Percentiles rank a stretch among this genome's conserved stretches.
phyloP scores from a whole-genome alignment of 2,329 filamentous ascomycete genomes.

The Aspergillus uvarum region DNA sequence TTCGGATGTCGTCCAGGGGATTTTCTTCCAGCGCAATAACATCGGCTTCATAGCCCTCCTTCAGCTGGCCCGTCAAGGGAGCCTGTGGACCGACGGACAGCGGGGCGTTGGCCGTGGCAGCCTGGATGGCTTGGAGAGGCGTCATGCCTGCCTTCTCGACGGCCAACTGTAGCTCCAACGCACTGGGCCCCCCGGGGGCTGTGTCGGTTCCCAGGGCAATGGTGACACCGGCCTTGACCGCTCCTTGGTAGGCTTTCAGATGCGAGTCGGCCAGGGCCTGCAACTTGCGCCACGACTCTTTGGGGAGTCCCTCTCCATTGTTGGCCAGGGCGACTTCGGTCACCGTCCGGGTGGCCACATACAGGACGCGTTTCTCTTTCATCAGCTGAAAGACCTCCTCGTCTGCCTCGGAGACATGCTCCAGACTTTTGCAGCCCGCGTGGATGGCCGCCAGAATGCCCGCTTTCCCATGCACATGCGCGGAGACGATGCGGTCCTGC shows the following conservation, averaged over 20 bases:
- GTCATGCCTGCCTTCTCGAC: slow-evolving; percentile 6
- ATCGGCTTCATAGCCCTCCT: slow-evolving; percentile 3
- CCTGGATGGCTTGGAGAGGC: not conserved
- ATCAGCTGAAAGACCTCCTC: slow-evolving; percentile 3
- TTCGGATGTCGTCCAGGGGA: not conserved
- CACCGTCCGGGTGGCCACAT: slow-evolving; percentile 1
- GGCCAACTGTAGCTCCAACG: not conserved
- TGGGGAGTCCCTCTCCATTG: not conserved
- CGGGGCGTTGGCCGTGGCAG: slow-evolving; percentile 1
- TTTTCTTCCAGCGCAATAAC: slow-evolving; percentile 2
- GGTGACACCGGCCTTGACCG: slow-evolving; percentile 1
- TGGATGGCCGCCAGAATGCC: slow-evolving; percentile 1
- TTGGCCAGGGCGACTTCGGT: not conserved
- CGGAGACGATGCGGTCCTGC: not conserved
- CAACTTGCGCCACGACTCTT: slow-evolving; percentile 3
- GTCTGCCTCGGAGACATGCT: slow-evolving; percentile 4
- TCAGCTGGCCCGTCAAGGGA: not conserved
- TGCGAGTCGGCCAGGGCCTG: not conserved
- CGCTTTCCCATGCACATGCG: slow-evolving; percentile 1
- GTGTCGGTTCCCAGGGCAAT: slow-evolving; percentile 5
- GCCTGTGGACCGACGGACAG: not conserved
- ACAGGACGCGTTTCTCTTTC: not conserved
- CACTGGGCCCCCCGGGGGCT: not conserved
- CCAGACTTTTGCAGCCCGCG: slow-evolving; percentile 1
- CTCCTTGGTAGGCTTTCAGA: not conserved